These are phyloP conservation scores for Ganoderma lingzhi DNA, from an alignment of 1,284 basidiomycete species.

Conservation along the genomic window DNA sequence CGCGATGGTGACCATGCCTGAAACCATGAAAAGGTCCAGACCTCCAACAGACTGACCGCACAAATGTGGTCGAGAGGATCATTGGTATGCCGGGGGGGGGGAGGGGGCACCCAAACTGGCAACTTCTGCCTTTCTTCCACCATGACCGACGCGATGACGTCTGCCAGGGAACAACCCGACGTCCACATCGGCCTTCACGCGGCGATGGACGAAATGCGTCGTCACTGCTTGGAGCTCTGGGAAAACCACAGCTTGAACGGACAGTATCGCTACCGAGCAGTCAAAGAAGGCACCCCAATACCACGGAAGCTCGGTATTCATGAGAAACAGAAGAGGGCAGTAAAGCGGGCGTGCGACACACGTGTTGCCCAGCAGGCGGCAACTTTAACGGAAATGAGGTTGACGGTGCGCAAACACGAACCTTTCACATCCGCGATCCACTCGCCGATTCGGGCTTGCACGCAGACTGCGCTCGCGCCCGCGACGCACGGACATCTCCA, in stretches of 20 bases:
- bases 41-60: conserved; percentile 4
- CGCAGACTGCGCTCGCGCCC: conserved; percentile 11
- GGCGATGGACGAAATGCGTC: background rate
- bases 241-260: conserved; percentile 1
- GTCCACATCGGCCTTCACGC: conserved; percentile 1
- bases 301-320: conserved; percentile 5
- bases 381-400: conserved; percentile 15
- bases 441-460: conserved; percentile 8
- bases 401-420: conserved; percentile 6
- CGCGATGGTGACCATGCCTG: conserved; percentile 5
- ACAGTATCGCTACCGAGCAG: conserved; percentile 10
- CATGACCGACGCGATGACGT: conserved; percentile 1
- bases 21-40: conserved; percentile 8
- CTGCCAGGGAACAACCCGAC: background rate
- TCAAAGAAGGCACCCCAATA: conserved; percentile 3
- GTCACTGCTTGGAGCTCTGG: background rate
- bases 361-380: background rate
- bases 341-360: conserved; percentile 1
- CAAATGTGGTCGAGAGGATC: background rate
- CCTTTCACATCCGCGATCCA: conserved; percentile 17
- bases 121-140: conserved; percentile 10
- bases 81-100: background rate
- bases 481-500: conserved; percentile 7
- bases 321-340: conserved; percentile 4
- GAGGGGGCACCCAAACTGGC: background rate